Base-by-base conservation (phyloP, 2,329 filamentous ascomycete species). In the Aspergillus fijiensis region DNA sequence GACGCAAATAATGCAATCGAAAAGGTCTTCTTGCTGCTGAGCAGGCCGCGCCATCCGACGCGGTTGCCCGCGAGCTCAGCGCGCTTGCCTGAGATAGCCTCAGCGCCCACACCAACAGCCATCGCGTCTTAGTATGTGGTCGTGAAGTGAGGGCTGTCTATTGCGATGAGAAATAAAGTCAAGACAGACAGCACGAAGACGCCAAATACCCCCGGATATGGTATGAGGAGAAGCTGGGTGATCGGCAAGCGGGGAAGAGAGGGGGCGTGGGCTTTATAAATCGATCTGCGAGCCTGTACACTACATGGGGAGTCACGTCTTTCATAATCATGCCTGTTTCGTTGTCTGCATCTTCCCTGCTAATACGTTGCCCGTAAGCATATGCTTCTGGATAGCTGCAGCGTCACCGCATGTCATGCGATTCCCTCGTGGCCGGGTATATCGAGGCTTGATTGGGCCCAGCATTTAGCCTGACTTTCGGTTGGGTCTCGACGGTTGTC, bases 1-100 rank as follows among this genome's bases (percentile, higher is more conserved):
- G 78, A 82, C 5, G 80, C 79, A 60, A 85, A 85, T 56, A 82
- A 77, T 10, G 82, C 81, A 67, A 85, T 84, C 10, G 79, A 78
- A 60, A 83, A 83, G 25, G 84, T 83, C 63, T 81, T 83, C 60
- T 79, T 71, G 67, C 84, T 85, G 65, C 79, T 79, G 39, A 85
- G 42, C 47, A 86, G 69, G 11, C 82, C 82, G 79, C 77, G 23
- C 82, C 82, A 65, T 78, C 73, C 62, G 2, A 64, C 61, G 49
- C 50, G 60, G 19, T 73, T 72, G 42, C 72, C 70, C 31, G 74
- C 65, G 42, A 76, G 65, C 65, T 72, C 61, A 58, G 73, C 70
- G 50, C 75, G 73, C 60, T 71, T 73, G 60, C 65, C 70, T 54
- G 71, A 73, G 33, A 72, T 65, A 63, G 69, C 71, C 48, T 64